These are phyloP conservation scores for Salix exigua DNA, from an alignment of 345 rosid genomes.

Conservation along the genomic window DNA sequence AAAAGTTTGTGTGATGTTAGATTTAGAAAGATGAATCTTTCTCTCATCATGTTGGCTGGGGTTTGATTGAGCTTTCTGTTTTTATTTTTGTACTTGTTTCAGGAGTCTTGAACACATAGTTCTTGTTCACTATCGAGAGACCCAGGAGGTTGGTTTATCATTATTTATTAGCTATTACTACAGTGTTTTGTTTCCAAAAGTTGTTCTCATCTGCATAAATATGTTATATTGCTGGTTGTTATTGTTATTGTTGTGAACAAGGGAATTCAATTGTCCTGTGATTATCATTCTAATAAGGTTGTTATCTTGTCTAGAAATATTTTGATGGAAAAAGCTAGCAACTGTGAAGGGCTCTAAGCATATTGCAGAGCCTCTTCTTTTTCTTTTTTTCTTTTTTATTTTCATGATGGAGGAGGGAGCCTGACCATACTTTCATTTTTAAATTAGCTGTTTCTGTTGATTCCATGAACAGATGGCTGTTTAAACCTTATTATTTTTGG, in stretches of 20 bases:
- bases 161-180: slow-evolving; percentile 12
- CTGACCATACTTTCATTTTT: neutral
- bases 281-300: neutral
- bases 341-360: neutral
- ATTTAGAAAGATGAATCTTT: neutral
- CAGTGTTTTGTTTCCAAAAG: neutral
- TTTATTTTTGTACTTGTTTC: slow-evolving; percentile 21
- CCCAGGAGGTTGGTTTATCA: slow-evolving; percentile 70
- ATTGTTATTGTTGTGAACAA: neutral
- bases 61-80: neutral
- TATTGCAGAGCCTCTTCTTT: neutral
- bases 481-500: slow-evolving; percentile 11
- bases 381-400: neutral
- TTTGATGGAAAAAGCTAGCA: neutral
- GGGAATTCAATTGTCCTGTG: neutral
- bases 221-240: neutral
- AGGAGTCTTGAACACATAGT: slow-evolving; percentile 87
- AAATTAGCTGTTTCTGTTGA: neutral
- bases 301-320: neutral
- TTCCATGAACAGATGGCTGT: neutral
- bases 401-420: neutral
- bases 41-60: neutral
- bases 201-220: neutral
- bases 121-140: slow-evolving; percentile 98
- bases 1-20: neutral